Base-by-base conservation (phyloP, 371 early-diverging fungal genomes). In the Zopfochytrium polystomum region DNA sequence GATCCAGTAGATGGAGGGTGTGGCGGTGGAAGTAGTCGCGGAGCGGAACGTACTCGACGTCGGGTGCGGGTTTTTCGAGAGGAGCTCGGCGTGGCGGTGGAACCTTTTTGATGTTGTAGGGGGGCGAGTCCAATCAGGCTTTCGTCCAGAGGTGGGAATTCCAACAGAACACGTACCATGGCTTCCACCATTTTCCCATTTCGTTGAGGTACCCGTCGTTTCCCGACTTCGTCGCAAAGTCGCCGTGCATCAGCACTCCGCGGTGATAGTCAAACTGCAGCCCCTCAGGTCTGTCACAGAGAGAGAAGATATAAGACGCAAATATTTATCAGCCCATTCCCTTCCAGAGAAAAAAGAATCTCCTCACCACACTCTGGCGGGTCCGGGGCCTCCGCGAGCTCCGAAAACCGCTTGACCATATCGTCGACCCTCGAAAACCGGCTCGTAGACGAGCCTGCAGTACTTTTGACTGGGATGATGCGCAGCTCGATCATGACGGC, bases 21-120 rank as follows among this genome's bases (percentile, higher is more conserved):
- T 78, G 78, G 27, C 78, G 71, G 64, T 78, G 78, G 58, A 66
- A 68, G 66, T 78, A 78, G 59, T 78, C 71, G 46, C 78, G 67
- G 42, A 78, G 60, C 6, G 78, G 78, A 29, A 78, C 64, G 67
- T 70, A 78, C 59, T 78, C 78, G 33, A 68, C 29, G 42, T 56
- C n/a, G 57, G 48, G 42, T 61, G 56, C 51, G 69, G 67, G n/a
- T n/a, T n/a, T n/a, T n/a, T n/a, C n/a, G n/a, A n/a, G n/a, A n/a
- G n/a, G n/a, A n/a, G 67, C 46, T 67, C 68, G 42, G 62, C 70
- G 65, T 78, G 78, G 43, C 60, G 61, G 68, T 69, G 71, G 75
- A 75, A 75, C n/a, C n/a, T n/a, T n/a, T n/a, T n/a, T n/a, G n/a
- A n/a, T n/a, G n/a, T n/a, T n/a, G 18, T 3, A 46, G n/a, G 6